Evolutionary conservation across 768 basidiomycete genomes (phyloP), one percentile per base, ranked within the genome.

Genomic region (Russula griseocarnosa): DNA sequence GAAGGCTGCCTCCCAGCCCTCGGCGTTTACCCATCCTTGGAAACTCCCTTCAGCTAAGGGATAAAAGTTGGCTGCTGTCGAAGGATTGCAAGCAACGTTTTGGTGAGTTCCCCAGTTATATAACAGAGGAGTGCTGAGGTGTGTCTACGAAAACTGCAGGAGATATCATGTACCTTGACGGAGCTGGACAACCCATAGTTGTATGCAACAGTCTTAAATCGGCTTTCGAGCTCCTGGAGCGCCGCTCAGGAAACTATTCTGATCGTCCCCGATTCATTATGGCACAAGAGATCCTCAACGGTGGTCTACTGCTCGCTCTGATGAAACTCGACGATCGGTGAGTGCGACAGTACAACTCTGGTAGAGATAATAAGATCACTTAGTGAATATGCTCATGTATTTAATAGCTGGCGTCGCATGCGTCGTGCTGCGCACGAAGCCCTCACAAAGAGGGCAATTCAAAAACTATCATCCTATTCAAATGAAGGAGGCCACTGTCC

Each of bases 371-470:
- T 1, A 36, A 32, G 46, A 32, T n/a, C 34, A 16, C 6, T 13
- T 13, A 14, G 32, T 11, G 16, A 7, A 3, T 3, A 8, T 50
- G 32, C 32, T 61, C 13, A 53, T 8, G 8, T 36, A 18, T 16
- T 26, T 9, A 36, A 14, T 61, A 76, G 75, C 14, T 76, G 74
- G 74, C 70, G 73, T 28, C 66, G 73, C n/a, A 72, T 75, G 70
- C 72, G 74, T 26, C 70, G 74, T 10, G 71, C 72, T 1, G 69
- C 70, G 1, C 72, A 76, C 53, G 75, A 75, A 47, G 71, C 72
- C 1, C 70, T 76, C 36, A 70, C 70, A 44, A 70, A 69, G 49
- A 58, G 65, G n/a, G 65, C 62, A 3, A 60, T 70, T 6, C 59
- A 60, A 22, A n/a, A 51, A 60, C 38, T 76, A 70, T 63, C 55